These are phyloP conservation scores for Eimeria maxima DNA, from an alignment of 169 alveolate genomes.

Conservation along the genomic window DNA sequence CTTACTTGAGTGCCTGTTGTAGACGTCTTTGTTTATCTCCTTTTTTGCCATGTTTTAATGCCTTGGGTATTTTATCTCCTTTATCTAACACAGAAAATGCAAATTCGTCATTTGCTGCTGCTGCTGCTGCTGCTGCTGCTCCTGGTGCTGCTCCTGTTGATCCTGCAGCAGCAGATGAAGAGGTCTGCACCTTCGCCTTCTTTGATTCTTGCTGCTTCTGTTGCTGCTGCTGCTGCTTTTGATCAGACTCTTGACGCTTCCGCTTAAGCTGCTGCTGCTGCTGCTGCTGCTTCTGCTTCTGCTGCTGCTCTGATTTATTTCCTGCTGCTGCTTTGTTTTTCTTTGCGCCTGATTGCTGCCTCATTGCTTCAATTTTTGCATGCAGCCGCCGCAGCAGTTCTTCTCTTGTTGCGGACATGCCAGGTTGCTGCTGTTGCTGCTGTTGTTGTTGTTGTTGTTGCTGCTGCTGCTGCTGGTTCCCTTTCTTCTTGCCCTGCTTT, in stretches of 20 bases:
- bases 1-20: background rate
- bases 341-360: background rate
- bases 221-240: background rate
- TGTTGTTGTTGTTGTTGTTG: background rate
- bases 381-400: constrained; percentile 64
- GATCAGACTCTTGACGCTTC: background rate
- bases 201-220: background rate
- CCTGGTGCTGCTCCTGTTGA: background rate
- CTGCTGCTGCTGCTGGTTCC: background rate
- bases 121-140: background rate
- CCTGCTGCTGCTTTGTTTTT: background rate
- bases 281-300: constrained; percentile 49
- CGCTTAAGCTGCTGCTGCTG: background rate
- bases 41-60: background rate
- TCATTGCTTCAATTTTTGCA: constrained; percentile 54
- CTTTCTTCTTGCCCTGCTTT: background rate
- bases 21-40: background rate
- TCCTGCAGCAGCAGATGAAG: too few relatives aligned
- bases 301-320: constrained; percentile 6
- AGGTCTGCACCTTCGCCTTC: too few relatives aligned
- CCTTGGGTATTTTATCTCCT: background rate
- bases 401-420: background rate
- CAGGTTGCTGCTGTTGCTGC: constrained; percentile 26
- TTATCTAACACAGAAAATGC: background rate
- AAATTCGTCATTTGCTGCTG: constrained; percentile 2